phyloP scores from a whole-genome alignment of 768 basidiomycete genomes.

The Asterophora parasitica region DNA sequence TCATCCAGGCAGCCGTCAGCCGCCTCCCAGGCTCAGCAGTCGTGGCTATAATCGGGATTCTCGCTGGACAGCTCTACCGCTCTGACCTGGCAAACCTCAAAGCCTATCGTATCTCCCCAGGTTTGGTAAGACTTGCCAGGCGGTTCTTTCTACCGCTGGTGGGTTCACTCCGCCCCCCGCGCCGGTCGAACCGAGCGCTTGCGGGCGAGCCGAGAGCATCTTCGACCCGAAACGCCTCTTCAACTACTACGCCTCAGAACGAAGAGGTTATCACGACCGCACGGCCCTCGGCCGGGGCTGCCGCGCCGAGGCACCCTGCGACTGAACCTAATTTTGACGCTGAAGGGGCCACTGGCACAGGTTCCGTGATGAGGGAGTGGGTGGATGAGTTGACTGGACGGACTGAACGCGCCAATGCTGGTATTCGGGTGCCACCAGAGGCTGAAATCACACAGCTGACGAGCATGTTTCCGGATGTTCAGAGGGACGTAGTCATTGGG shows the following conservation, averaged over 20 bases:
- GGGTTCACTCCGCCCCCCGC: conserved; percentile 56
- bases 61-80: conserved; percentile 75
- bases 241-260: conserved; percentile 26
- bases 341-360: conserved; percentile 23
- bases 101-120: conserved; percentile 67
- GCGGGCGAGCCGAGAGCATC: conserved; percentile 45
- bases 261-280: conserved; percentile 68
- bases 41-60: conserved; percentile 58
- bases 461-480: conserved; percentile 80
- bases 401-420: conserved; percentile 44
- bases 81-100: conserved; percentile 79
- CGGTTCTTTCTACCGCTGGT: conserved; percentile 62
- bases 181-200: conserved; percentile 68
- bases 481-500: conserved; percentile 65
- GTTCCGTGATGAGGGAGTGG: conserved; percentile 71
- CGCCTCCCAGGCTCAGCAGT: conserved; percentile 63
- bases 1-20: conserved; percentile 58
- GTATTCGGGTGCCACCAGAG: conserved; percentile 68
- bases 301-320: conserved; percentile 19
- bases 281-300: conserved; percentile 26
- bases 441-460: conserved; percentile 71
- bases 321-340: conserved; percentile 18
- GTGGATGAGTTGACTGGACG: conserved; percentile 74
- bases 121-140: conserved; percentile 49
- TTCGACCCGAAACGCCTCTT: conserved; percentile 16